These are phyloP conservation scores for Talaromyces adpressus DNA, from an alignment of 495 filamentous ascomycete genomes.

Conservation along the genomic window DNA sequence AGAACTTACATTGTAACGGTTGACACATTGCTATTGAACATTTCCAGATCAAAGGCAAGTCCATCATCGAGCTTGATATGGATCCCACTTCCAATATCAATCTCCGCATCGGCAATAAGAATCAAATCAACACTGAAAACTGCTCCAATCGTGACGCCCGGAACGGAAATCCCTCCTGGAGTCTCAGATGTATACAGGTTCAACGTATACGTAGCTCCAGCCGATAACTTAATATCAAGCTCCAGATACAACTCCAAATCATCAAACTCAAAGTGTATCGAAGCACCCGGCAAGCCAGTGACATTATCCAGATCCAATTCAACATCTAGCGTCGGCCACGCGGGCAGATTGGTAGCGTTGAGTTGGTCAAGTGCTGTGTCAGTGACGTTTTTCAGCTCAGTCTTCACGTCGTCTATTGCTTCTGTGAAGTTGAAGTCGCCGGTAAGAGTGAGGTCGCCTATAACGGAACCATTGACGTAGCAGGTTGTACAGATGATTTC, in stretches of 20 bases:
- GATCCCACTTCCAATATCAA: slow-evolving; percentile 45
- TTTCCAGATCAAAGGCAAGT: slow-evolving; percentile 29
- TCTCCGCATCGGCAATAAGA: slow-evolving; percentile 32
- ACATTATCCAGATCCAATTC: slow-evolving; percentile 29
- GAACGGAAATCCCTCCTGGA: slow-evolving; percentile 29
- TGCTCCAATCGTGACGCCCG: slow-evolving; percentile 32
- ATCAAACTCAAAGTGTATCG: slow-evolving; percentile 40
- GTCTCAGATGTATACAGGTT: slow-evolving; percentile 40
- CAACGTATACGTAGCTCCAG: slow-evolving; percentile 38
- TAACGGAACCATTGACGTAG: slow-evolving; percentile 43
- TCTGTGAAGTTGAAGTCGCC: slow-evolving; percentile 32
- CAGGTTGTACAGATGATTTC: slow-evolving; percentile 43
- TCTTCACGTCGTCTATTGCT: slow-evolving; percentile 24
- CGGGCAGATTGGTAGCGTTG: slow-evolving; percentile 9
- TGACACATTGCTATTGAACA: slow-evolving; percentile 39
- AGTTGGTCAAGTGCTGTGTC: slow-evolving; percentile 8
- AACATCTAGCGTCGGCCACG: slow-evolving; percentile 18
- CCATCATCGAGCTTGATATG: slow-evolving; percentile 45
- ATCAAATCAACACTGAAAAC: slow-evolving; percentile 42
- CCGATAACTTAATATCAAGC: slow-evolving; percentile 34
- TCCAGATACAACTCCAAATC: slow-evolving; percentile 45
- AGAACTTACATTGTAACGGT: slow-evolving; percentile 36
- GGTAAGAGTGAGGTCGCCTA: slow-evolving; percentile 28
- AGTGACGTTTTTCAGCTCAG: slow-evolving; percentile 26
- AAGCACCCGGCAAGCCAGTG: slow-evolving; percentile 31